Percentiles rank a stretch among this genome's conserved stretches.
phyloP scores from a whole-genome alignment of 345 rosid genomes.

The thale cress (Arabidopsis thaliana) region TAIR10.1 NC_003074.8:2632501-2633000 shows the following conservation, averaged over 20 bases:
- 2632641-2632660: slow-evolving; percentile 9
- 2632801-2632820: slow-evolving; percentile 55
- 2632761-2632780: slow-evolving; percentile 46
- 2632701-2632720: slow-evolving; percentile 75
- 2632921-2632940: slow-evolving; percentile 96
- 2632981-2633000: slow-evolving; percentile 89
- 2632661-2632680: slow-evolving; percentile 71
- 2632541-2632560: slow-evolving; percentile 81
- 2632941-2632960: slow-evolving; percentile 95
- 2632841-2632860: slow-evolving; percentile 59
- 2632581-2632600: slow-evolving; percentile 55
- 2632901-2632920: slow-evolving; percentile 86
- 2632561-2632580: slow-evolving; percentile 82
- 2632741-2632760: slow-evolving; percentile 48
- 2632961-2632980: slow-evolving; percentile 87
- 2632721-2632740: slow-evolving; percentile 45
- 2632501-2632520: slow-evolving; percentile 72
- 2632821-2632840: slow-evolving; percentile 63
- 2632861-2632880: slow-evolving; percentile 74
- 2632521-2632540: slow-evolving; percentile 78
- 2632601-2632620: neutral
- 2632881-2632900: slow-evolving; percentile 88
- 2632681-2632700: slow-evolving; percentile 70
- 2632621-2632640: slow-evolving; percentile 18
- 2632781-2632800: slow-evolving; percentile 40